These are phyloP conservation scores for Papiliotrema laurentii DNA, from an alignment of 1,284 basidiomycete species.

Conservation along the genomic window DNA sequence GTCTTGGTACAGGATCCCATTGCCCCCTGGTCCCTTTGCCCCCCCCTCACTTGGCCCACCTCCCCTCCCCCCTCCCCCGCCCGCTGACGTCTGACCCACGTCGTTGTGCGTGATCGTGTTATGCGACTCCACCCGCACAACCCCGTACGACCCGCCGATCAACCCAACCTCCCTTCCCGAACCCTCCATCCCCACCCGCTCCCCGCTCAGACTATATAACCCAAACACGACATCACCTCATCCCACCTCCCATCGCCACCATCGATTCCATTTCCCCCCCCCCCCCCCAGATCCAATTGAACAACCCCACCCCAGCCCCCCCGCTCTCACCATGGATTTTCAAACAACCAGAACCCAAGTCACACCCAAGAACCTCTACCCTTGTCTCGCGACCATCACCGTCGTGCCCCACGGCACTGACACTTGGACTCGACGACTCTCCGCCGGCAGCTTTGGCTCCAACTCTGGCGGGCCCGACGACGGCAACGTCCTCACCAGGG, in stretches of 20 bases:
- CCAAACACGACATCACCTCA: not conserved
- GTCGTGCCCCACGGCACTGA: constrained; percentile 13
- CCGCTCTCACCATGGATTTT: constrained; percentile 41
- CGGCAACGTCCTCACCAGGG: constrained; percentile 24
- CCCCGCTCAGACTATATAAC: too few relatives aligned
- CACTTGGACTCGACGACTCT: constrained; percentile 24
- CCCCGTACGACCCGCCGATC: too few relatives aligned
- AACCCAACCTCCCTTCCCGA: too few relatives aligned
- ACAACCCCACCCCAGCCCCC: too few relatives aligned
- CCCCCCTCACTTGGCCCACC: too few relatives aligned
- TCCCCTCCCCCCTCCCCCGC: not conserved
- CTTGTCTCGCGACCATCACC: constrained; percentile 37
- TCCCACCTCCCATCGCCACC: not conserved
- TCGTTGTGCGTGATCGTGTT: too few relatives aligned
- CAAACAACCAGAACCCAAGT: constrained; percentile 10
- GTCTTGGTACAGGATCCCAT: too few relatives aligned
- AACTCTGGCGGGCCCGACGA: constrained; percentile 15
- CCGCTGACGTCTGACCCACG: too few relatives aligned
- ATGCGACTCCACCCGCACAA: too few relatives aligned
- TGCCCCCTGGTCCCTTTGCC: not conserved
- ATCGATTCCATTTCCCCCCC: not conserved
- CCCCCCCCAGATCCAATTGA: constrained; percentile 1
- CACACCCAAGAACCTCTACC: constrained; percentile 33
- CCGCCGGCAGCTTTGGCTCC: constrained; percentile 17
- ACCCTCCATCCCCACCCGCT: too few relatives aligned